These are phyloP conservation scores for Pseudozyma hubeiensis DNA, from an alignment of 1,284 basidiomycete species.

Conservation along the genomic window DNA sequence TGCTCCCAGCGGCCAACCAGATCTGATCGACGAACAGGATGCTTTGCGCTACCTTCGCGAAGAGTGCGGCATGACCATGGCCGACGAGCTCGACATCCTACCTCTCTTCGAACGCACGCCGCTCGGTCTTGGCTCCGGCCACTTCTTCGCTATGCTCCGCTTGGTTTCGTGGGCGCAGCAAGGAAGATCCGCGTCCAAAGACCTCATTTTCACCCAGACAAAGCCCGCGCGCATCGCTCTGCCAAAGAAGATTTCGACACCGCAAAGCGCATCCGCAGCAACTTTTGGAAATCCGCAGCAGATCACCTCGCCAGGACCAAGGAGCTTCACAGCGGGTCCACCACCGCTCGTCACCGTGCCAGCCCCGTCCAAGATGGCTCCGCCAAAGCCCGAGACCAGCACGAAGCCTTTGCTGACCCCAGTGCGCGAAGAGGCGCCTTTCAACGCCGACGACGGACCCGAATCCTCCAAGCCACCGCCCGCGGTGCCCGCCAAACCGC, in stretches of 20 bases:
- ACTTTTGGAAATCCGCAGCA: conserved; percentile 38
- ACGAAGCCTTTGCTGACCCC: conserved; percentile 48
- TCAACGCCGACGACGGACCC: conserved; percentile 9
- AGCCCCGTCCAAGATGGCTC: conserved; percentile 19
- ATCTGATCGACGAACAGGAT: conserved; percentile 64
- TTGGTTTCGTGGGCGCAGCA: conserved; percentile 66
- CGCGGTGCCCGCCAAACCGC: conserved; percentile 50
- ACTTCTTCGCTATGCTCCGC: conserved; percentile 66
- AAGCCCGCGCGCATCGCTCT: conserved; percentile 43
- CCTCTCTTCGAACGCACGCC: conserved; percentile 67
- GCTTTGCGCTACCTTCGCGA: conserved; percentile 63
- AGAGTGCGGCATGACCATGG: conserved; percentile 59
- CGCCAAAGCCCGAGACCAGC: conserved; percentile 38
- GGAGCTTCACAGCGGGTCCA: conserved; percentile 36
- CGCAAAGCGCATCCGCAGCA: conserved; percentile 39
- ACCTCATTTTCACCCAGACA: conserved; percentile 65
- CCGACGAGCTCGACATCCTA: conserved; percentile 66
- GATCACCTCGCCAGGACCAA: conserved; percentile 29
- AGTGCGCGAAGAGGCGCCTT: conserved; percentile 35
- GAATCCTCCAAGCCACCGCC: conserved; percentile 37
- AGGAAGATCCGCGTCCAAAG: conserved; percentile 45
- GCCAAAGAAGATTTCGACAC: conserved; percentile 29
- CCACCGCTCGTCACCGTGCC: conserved; percentile 12
- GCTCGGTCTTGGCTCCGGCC: conserved; percentile 59
- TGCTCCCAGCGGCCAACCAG: conserved; percentile 59